phyloP scores from a whole-genome alignment of 106 monocot genomes.

The Iris macrosiphon region DNA sequence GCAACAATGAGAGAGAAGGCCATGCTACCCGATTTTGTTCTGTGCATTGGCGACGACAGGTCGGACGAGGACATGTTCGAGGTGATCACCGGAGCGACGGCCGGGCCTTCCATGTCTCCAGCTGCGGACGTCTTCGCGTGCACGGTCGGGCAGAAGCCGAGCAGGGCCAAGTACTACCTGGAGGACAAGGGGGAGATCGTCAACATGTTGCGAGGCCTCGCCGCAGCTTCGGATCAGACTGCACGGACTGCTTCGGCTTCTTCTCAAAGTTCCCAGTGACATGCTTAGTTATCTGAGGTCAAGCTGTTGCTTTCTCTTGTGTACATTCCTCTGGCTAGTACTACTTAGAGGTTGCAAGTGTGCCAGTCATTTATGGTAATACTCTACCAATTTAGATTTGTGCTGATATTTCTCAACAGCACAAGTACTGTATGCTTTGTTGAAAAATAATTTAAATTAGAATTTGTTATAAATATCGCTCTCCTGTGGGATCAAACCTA shows the following conservation, averaged over 20 bases:
- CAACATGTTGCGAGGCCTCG: constrained; percentile 35
- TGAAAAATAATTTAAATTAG: no score
- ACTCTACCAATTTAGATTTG: no score
- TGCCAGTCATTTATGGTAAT: no score
- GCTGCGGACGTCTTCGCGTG: constrained; percentile 44
- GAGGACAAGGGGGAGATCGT: constrained; percentile 37
- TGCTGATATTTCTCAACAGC: no score
- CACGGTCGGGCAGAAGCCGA: constrained; percentile 49
- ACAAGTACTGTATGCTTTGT: no score
- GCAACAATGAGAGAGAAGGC: constrained; percentile 19
- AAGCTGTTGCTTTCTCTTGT: not conserved
- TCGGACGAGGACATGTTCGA: constrained; percentile 62
- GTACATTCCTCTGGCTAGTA: no score
- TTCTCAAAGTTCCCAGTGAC: not conserved
- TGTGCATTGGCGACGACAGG: constrained; percentile 49
- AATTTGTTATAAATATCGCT: no score
- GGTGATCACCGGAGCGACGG: constrained; percentile 26
- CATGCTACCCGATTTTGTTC: constrained; percentile 39
- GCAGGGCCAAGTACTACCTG: constrained; percentile 50
- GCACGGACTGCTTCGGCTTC: not conserved
- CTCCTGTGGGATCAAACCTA: no score
- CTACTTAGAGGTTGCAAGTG: no score
- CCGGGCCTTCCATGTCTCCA: constrained; percentile 19
- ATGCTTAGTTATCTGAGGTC: not conserved
- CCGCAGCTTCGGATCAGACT: constrained; percentile 24